phyloP scores from a whole-genome alignment of 169 alveolate genomes.

The Cyclospora cayetanensis region DNA sequence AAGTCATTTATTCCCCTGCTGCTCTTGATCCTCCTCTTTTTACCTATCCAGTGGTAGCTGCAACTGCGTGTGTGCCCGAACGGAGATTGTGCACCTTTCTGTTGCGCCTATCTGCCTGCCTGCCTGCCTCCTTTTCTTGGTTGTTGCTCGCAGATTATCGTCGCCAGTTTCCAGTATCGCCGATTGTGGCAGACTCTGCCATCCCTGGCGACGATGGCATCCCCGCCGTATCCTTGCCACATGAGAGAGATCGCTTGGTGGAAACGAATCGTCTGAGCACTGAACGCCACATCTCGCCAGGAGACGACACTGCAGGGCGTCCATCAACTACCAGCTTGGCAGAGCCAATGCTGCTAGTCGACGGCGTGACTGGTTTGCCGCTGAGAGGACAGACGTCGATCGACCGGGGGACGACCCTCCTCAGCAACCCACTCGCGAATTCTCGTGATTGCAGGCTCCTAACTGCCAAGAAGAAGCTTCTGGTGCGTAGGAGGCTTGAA shows the following conservation, averaged over 20 bases:
- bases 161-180: constrained; percentile 60
- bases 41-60: too few species aligned
- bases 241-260: not conserved
- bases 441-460: constrained; percentile 27
- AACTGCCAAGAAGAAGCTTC: constrained; percentile 40
- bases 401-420: constrained; percentile 54
- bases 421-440: constrained; percentile 45
- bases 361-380: constrained; percentile 46
- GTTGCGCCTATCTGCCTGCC: too few species aligned
- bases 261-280: not conserved
- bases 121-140: too few species aligned
- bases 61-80: too few species aligned
- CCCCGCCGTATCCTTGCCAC: constrained; percentile 58
- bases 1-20: too few species aligned
- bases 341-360: constrained; percentile 53
- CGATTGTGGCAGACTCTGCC: constrained; percentile 60
- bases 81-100: too few species aligned
- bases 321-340: constrained; percentile 26
- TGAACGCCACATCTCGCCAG: not conserved
- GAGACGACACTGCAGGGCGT: not conserved
- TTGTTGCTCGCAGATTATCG: constrained; percentile 12
- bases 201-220: constrained; percentile 39
- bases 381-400: constrained; percentile 50
- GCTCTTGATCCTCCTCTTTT: too few species aligned
- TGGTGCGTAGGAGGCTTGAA: too few species aligned